Evolutionary conservation across 2,329 filamentous ascomycete genomes (phyloP), one percentile per base, ranked within the genome.

Genomic region (Aschersonia sp.): DNA sequence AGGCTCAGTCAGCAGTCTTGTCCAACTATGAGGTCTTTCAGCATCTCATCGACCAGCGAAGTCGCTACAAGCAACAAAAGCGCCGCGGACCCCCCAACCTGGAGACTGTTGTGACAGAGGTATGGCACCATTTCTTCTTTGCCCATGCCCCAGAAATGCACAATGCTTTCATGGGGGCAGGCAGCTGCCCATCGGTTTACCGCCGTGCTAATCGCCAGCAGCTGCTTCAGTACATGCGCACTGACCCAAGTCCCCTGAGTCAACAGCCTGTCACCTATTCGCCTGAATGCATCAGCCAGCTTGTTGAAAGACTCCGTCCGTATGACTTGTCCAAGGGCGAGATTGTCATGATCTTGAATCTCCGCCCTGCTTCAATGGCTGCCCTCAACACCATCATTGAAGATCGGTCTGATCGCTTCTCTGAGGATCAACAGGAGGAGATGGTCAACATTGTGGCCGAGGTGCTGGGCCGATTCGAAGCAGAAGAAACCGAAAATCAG

Each of bases 11-110:
- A 32, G 81, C 81, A 5, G 72, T 81, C 41, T 69, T 88, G 57
- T 77, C 79, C 60, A 87, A 87, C 62, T 82, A 77, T 53, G 84
- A 87, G 68, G 82, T 87, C 52, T 81, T 80, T 56, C 69, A 73
- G 48, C 82, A 85, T 55, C 64, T 87, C 40, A 65, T 66, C 5
- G 72, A 80, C 44, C 74, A 78, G 56, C 70, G 70, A 46, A 63
- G 67, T 48, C 65, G 67, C 44, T 74, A 78, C 55, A 70, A 75
- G 56, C 63, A 66, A 41, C 62, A 67, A 47, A 72, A 72, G 51
- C 71, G 69, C 12, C 67, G 71, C 41, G 69, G 74, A 4, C 76
- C 76, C 2, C 68, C 67, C 30, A 81, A 81, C 52, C 66, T 80
- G 3, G 74, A 79, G 56, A 78, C 73, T 0, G 65, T 84, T 30